Conservation (phyloP, 129 eudicot species). For the Smallanthus sonchifolius region DNA sequence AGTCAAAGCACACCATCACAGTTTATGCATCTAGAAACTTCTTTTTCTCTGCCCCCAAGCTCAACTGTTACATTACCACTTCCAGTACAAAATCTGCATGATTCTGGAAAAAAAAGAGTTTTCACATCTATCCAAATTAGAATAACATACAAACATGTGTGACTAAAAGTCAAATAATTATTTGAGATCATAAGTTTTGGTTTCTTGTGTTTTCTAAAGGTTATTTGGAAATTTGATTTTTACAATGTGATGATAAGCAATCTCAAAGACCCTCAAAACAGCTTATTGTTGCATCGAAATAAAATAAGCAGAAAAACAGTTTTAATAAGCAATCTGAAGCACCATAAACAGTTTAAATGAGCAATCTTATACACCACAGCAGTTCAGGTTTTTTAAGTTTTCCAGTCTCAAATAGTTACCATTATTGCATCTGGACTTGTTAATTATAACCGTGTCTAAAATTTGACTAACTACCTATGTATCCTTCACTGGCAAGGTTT, state of each 20-base stretch:
- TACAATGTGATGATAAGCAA: not conserved
- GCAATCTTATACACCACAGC: not conserved
- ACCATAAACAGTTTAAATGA: not conserved
- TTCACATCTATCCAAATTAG: constrained; percentile 9
- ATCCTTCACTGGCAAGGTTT: too few relatives aligned
- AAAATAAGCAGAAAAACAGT: not conserved
- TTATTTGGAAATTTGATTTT: not conserved
- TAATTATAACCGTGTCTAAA: too few relatives aligned
- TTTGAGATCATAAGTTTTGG: not conserved
- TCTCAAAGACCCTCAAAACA: not conserved
- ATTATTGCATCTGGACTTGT: too few relatives aligned
- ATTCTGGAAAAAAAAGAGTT: constrained; percentile 41
- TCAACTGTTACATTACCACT: constrained; percentile 71
- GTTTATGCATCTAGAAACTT: constrained; percentile 85
- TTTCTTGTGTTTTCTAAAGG: not conserved
- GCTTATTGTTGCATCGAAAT: not conserved
- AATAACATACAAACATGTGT: not conserved
- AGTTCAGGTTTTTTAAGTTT: too few relatives aligned
- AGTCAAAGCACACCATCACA: constrained; percentile 85
- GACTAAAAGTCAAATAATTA: not conserved
- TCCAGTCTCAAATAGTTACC: too few relatives aligned
- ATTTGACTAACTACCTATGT: too few relatives aligned
- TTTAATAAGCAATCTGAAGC: not conserved
- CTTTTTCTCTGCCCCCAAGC: constrained; percentile 90
- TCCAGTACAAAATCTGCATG: constrained; percentile 90